phyloP scores from a whole-genome alignment of 2,329 filamentous ascomycete species.

The Pseudogymnoascus sp. region DNA sequence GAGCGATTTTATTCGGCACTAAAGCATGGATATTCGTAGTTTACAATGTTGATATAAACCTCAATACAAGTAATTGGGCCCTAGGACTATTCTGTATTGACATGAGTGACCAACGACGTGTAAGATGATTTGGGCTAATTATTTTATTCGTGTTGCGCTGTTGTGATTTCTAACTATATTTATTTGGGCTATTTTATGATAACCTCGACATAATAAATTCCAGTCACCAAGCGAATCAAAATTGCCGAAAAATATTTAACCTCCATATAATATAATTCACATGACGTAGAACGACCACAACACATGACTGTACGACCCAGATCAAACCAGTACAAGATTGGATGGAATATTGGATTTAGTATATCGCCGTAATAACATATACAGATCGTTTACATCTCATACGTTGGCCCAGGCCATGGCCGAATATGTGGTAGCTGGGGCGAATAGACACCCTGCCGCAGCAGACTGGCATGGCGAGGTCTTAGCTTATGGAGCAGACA shows the following conservation, averaged over 20 bases:
- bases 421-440: constrained; percentile 52
- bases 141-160: not conserved
- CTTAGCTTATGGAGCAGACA: constrained; percentile 82
- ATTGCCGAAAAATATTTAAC: constrained; percentile 6
- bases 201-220: not conserved
- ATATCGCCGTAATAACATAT: not conserved
- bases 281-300: constrained; percentile 7
- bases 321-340: not conserved
- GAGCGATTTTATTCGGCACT: not conserved
- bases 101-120: not conserved
- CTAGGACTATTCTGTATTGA: not conserved
- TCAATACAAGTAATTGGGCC: not conserved
- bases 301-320: not conserved
- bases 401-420: constrained; percentile 1
- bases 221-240: not conserved
- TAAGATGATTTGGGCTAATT: not conserved
- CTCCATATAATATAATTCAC: constrained; percentile 6
- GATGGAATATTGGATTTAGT: not conserved
- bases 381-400: not conserved
- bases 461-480: constrained; percentile 76
- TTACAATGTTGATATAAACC: constrained; percentile 1
- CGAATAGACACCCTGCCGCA: constrained; percentile 80
- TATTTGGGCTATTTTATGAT: not conserved
- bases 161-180: not conserved
- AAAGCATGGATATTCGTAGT: not conserved